Percentiles rank a stretch among this genome's conserved stretches.
phyloP scores from a whole-genome alignment of 2,329 filamentous ascomycete species.

The Akanthomyces lecanii region DNA sequence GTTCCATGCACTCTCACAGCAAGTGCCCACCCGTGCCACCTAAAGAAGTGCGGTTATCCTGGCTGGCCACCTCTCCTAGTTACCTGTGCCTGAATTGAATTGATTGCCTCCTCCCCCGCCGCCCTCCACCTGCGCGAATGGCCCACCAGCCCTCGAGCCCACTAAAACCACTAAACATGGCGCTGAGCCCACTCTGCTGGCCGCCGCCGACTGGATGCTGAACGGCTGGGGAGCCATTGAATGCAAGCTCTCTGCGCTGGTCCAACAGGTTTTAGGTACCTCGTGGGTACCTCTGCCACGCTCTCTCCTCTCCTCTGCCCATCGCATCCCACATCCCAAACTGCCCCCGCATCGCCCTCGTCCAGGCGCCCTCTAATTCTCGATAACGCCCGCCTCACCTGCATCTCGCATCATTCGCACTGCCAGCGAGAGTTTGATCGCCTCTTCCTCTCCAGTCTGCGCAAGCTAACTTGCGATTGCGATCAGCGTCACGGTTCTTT shows the following conservation, averaged over 20 bases:
- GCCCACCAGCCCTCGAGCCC: not conserved
- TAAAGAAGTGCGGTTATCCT: no score
- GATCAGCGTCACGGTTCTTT: not conserved
- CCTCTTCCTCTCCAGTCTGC: not conserved
- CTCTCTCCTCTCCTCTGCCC: no score
- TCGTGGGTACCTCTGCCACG: not conserved
- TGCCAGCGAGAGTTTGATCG: constrained; percentile 6
- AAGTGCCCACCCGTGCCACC: no score
- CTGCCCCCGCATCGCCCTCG: not conserved
- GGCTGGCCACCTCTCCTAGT: not conserved
- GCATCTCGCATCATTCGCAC: constrained; percentile 11
- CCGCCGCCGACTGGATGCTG: not conserved
- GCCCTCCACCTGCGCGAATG: not conserved
- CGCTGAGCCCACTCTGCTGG: not conserved
- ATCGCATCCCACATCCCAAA: not conserved
- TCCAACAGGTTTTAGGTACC: constrained; percentile 3
- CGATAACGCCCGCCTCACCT: not conserved
- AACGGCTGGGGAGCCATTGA: not conserved
- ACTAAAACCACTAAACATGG: not conserved
- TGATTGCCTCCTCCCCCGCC: not conserved
- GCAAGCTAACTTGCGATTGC: not conserved
- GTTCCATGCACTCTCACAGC: not conserved
- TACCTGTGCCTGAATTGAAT: not conserved
- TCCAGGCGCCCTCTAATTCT: not conserved
- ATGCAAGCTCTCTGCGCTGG: not conserved